Evolutionary conservation across 2,329 filamentous ascomycete species (phyloP).

Genomic region (Neoscytalidium dimidiatum): DNA sequence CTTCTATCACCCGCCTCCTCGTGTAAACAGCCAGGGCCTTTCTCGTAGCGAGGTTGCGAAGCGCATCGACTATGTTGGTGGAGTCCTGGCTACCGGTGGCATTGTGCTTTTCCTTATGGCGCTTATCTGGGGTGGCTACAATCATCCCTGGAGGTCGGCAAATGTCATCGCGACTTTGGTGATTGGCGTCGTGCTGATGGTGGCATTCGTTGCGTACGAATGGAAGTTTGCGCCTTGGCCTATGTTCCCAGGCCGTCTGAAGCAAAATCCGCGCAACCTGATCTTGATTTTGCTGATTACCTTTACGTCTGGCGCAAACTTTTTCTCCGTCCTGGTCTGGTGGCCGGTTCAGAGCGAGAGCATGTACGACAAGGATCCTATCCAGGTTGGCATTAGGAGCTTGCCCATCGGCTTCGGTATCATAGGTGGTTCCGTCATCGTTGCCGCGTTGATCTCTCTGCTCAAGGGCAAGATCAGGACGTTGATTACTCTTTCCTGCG

Average conservation of each 20-base stretch:
- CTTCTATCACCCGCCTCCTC: conserved; percentile 56
- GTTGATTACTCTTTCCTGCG: conserved; percentile 60
- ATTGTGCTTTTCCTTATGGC: conserved; percentile 39
- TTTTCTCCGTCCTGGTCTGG: conserved; percentile 37
- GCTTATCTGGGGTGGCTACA: conserved; percentile 58
- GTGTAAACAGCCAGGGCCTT: conserved; percentile 41
- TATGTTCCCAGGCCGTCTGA: conserved; percentile 44
- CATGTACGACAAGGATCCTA: conserved; percentile 56
- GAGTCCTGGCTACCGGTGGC: conserved; percentile 32
- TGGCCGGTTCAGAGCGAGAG: conserved; percentile 38
- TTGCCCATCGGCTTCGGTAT: conserved; percentile 67
- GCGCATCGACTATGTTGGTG: conserved; percentile 36
- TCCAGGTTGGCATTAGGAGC: conserved; percentile 65
- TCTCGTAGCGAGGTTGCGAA: conserved; percentile 32
- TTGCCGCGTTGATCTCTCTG: conserved; percentile 58
- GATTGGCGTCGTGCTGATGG: conserved; percentile 51
- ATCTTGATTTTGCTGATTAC: conserved; percentile 36
- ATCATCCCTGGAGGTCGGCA: conserved; percentile 58
- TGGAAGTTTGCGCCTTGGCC: conserved; percentile 41
- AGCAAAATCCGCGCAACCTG: conserved; percentile 34
- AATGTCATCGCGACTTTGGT: conserved; percentile 59
- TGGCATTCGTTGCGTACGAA: conserved; percentile 55
- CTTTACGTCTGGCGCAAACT: conserved; percentile 37
- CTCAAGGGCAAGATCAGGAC: conserved; percentile 61
- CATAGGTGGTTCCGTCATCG: conserved; percentile 61